Evolutionary conservation across 1,284 basidiomycete species (phyloP), one percentile per base, ranked within the genome.

Genomic region (Apiotrichum gracile): DNA sequence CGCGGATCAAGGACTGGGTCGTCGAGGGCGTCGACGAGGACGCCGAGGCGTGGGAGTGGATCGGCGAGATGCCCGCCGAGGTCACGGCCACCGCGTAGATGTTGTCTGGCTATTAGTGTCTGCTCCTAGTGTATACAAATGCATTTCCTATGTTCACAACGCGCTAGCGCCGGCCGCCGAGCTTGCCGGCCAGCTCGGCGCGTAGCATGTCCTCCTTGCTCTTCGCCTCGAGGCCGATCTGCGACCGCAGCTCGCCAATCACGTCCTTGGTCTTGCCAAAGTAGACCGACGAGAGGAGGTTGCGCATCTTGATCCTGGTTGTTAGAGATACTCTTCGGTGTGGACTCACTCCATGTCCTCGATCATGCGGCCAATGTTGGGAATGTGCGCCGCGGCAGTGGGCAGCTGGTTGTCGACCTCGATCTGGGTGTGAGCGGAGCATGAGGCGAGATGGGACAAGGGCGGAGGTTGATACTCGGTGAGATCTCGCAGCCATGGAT

Each of bases 211-310:
- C 82, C 72, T 94, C 88, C 69, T 81, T 82, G 56, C 84, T 81
- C 53, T 86, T 85, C 66, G 86, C 85, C 70, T 90, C 91, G 27
- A 96, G 78, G 65, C 92, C 89, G 59, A 89, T 87, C 24, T 88
- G 78, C 60, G 88, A 91, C 43, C 96, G 82, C 49, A 99, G 79
- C 66, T 94, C 89, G 64, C 88, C 88, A 14, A 97, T 86, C 40
- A 98, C 85, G 70, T 98, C 94, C 61, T 88, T 85, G 41, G 93
- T 97, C 78, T 99, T 98, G 52, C 91, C 92, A 77, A 97, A 97
- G 78, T 97, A 97, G 17, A 98, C 94, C 77, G 96, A 91, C 69
- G 94, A 89, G 43, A 99, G 80, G 55, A 92, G 80, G 73, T 96
- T 97, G 44, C 96, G 84, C 87, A 97, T 93, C 79, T 97, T 97